phyloP scores from a whole-genome alignment of 2,329 filamentous ascomycete species.

The Fusarium acutatum region DNA sequence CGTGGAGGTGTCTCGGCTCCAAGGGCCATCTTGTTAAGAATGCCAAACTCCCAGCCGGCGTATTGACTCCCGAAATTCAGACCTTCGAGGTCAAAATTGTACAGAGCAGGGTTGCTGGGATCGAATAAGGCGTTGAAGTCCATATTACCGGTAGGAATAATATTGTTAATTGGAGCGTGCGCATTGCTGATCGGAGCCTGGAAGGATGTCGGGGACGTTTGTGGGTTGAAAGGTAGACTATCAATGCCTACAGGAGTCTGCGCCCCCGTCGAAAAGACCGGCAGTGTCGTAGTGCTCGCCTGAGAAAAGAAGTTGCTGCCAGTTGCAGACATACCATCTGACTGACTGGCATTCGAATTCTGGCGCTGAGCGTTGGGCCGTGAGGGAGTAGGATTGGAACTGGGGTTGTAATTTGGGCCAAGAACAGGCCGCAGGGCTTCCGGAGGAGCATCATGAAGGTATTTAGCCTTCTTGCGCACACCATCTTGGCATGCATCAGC shows the following conservation, averaged over 20 bases:
- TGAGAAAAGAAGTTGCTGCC: conserved; percentile 59
- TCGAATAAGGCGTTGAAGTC: conserved; percentile 77
- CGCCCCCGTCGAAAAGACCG: conserved; percentile 57
- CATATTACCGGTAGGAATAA: conserved; percentile 60
- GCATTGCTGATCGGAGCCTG: conserved; percentile 62
- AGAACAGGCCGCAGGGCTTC: conserved; percentile 90
- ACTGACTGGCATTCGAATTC: conserved; percentile 57
- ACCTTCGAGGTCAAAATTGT: conserved; percentile 95
- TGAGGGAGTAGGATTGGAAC: conserved; percentile 56
- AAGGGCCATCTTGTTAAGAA: conserved; percentile 90
- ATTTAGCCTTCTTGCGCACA: conserved; percentile 98
- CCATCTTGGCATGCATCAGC: conserved; percentile 94
- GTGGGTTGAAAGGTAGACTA: conserved; percentile 64
- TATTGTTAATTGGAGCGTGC: conserved; percentile 55
- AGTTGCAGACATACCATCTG: conserved; percentile 56
- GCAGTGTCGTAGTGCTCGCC: conserved; percentile 57
- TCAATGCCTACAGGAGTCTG: conserved; percentile 60
- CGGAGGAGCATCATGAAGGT: conserved; percentile 93
- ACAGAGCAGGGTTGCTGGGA: conserved; percentile 88
- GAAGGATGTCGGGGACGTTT: conserved; percentile 79
- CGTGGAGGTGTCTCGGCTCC: conserved; percentile 78
- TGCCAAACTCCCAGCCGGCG: conserved; percentile 92
- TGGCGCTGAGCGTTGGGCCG: conserved; percentile 58
- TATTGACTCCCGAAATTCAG: conserved; percentile 93
- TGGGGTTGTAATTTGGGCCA: conserved; percentile 73